Conservation (phyloP, 768 basidiomycete species). For the Rhodosporidiobolus odoratus region DNA sequence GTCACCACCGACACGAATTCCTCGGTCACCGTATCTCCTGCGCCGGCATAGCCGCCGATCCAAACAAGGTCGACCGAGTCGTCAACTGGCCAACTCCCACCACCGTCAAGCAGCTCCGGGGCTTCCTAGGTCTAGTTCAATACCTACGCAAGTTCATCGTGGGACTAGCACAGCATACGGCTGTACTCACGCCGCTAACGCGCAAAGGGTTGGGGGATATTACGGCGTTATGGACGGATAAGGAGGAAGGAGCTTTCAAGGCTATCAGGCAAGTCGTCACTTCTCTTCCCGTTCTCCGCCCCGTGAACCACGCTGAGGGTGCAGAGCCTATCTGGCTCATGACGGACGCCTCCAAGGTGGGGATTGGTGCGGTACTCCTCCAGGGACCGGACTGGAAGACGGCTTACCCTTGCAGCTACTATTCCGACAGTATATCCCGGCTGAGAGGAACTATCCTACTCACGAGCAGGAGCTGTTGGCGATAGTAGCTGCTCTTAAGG, state of each 20-base stretch:
- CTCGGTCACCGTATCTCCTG: constrained; percentile 11
- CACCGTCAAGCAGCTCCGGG: constrained; percentile 6
- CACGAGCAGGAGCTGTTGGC: constrained; percentile 27
- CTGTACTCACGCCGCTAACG: neutral
- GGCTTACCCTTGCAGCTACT: constrained; percentile 4
- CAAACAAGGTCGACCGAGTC: constrained; percentile 4
- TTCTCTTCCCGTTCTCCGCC: neutral
- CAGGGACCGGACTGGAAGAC: constrained; percentile 14
- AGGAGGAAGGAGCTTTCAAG: neutral
- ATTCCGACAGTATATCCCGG: constrained; percentile 17
- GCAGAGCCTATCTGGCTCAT: constrained; percentile 12
- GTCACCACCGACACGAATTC: constrained; percentile 1
- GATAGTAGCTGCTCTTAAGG: constrained; percentile 2
- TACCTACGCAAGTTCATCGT: constrained; percentile 13
- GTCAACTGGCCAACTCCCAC: neutral
- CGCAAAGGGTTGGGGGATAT: neutral
- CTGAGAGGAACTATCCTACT: constrained; percentile 16
- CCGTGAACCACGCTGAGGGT: neutral
- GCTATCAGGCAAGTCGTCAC: constrained; percentile 6
- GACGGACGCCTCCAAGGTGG: constrained; percentile 16
- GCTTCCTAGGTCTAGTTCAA: constrained; percentile 10
- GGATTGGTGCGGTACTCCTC: constrained; percentile 6
- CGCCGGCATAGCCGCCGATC: constrained; percentile 5
- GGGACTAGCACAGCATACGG: neutral
- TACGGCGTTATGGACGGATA: neutral